Evolutionary conservation across 805 yeast species (phyloP), one percentile per base, ranked within the genome.

Genomic region (Lachancea kluyveri): DNA sequence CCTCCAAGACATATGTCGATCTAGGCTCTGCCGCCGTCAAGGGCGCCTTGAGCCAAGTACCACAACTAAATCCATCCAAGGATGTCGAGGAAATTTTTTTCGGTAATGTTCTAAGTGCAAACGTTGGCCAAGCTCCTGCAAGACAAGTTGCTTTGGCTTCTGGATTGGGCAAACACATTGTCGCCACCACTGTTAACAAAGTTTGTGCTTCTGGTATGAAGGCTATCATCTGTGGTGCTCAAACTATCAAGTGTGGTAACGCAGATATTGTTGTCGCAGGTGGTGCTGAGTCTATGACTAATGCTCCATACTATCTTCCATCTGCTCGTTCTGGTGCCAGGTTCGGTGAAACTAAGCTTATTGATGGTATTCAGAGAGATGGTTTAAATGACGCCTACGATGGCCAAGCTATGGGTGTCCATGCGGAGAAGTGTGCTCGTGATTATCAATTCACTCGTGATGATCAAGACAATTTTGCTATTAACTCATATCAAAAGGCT

Each of bases 181-280:
- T 86, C 28, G 94, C 96, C 37, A 74, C 96, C 33, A 82, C 96
- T 23, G 72, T 90, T 46, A 92, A 92, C 74, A 90, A 90, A 68
- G 97, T 92, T 36, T 92, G 98, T 68, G 95, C 98, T 24, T 83
- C 95, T 8, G 97, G 96, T 48, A 65, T 88, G 76, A 90, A 92
- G 66, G 75, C 96, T 26, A 77, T 87, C 51, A 86, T 88, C 50
- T 62, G 83, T 39, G 98, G 84, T 41, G 87, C 96, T 24, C 97
- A 88, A 66, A 67, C 88, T 32, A 88, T 90, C 48, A 61, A 82
- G 54, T 73, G 92, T 44, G 96, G 97, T 33, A 68, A 72, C 42
- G 94, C 95, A 35, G 96, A 88, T 53, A 79, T 92, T 39, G 92
- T 92, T 27, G 82, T 92, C 45, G 94, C 92, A 20, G 98, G 97